Evolutionary conservation across 306 rosid genomes (phyloP), one percentile per base, ranked within the genome.

Genomic region (Oxytropis ochrocephala): DNA sequence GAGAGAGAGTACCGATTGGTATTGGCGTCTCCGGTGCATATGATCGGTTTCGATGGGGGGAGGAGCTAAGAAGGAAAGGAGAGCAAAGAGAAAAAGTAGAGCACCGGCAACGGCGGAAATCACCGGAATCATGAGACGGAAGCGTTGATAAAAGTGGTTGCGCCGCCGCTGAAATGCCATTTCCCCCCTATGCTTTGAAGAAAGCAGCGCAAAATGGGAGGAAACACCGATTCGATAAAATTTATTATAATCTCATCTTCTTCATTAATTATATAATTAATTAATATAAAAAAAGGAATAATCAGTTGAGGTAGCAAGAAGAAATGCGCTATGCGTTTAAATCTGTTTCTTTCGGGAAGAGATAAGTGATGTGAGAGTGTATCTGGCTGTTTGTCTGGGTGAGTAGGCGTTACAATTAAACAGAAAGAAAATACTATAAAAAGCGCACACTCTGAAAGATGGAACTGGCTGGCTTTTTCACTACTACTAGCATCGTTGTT

Each of bases 81-180:
- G 53, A 11, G 84, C 91, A 60, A 91, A 85, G 81, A 95, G 81
- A 53, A 95, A 52, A 30, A 95, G 84, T 6, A 95, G 78, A 33
- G 84, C 81, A 51, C 83, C 89, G 67, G 83, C 82, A 78, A 85
- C 60, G 83, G 87, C 79, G 6, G 96, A 87, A 42, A 95, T 53
- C 51, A 84, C 46, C 46, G 96, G 99, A 75, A 89, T 59, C 69
- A 85, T 17, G 4, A 38, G 72, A 19, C 91, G 85, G 70, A 84
- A 82, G 7, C 96, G 86, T 70, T 87, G 86, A 59, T 76, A 75
- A 81, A 80, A 77, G 80, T 87, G 82, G 76, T 80, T 68, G 65
- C 99, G 99, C 81, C 99, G 99, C 81, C 99, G 90, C 50, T 80
- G 97, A 73, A 66, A 49, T 24, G 89, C 92, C 99, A 83, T 79